Conservation (phyloP, 257 asterid genomes). For the Plectranthus barbatus region DNA sequence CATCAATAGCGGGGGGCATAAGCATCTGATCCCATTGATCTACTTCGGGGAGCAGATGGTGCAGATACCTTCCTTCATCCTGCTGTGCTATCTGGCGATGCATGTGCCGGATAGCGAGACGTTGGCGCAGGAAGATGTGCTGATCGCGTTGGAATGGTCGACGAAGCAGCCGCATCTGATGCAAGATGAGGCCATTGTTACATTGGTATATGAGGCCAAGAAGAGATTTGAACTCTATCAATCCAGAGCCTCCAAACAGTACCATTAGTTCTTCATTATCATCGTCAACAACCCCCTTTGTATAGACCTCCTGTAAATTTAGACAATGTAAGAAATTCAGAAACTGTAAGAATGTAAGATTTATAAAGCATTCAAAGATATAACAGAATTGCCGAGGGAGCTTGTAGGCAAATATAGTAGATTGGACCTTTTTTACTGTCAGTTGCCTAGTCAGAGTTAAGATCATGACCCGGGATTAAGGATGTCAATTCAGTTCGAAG, state of each 20-base stretch:
- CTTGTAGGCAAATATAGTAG: too few relatives aligned
- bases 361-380: too few relatives aligned
- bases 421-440: too few relatives aligned
- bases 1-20: slow-evolving; percentile 39
- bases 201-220: slow-evolving; percentile 47
- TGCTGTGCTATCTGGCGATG: slow-evolving; percentile 55
- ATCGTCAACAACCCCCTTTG: too few relatives aligned
- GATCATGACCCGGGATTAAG: too few relatives aligned
- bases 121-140: slow-evolving; percentile 45
- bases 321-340: too few relatives aligned
- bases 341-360: too few relatives aligned
- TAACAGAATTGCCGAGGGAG: too few relatives aligned
- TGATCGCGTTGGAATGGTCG: slow-evolving; percentile 53
- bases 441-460: too few relatives aligned
- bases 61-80: slow-evolving; percentile 46
- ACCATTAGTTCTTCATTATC: slow-evolving; percentile 6
- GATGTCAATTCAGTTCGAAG: too few relatives aligned
- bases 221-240: slow-evolving; percentile 64
- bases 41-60: slow-evolving; percentile 67
- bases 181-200: slow-evolving; percentile 40
- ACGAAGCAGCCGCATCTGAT: slow-evolving; percentile 37
- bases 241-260: slow-evolving; percentile 41
- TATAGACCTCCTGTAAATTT: too few relatives aligned
- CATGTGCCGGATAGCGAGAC: slow-evolving; percentile 60
- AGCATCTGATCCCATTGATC: slow-evolving; percentile 38